Conservation (phyloP, 768 basidiomycete genomes). For the Royoungia palumana region DNA sequence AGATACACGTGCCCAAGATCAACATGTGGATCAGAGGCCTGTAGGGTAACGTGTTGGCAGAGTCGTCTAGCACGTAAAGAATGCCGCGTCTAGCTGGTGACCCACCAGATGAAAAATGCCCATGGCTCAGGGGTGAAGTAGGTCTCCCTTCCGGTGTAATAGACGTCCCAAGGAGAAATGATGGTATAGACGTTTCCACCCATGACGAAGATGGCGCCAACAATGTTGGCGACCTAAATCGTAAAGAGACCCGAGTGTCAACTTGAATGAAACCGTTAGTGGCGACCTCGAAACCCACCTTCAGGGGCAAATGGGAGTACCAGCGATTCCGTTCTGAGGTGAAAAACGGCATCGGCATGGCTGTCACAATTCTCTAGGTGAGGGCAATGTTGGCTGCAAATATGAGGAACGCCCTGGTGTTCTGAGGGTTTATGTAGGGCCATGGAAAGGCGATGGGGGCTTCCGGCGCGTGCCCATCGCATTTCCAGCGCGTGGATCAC, state of each 20-base stretch:
- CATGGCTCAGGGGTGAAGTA: slow-evolving; percentile 66
- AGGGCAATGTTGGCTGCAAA: slow-evolving; percentile 12
- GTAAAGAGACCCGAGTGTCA: background rate
- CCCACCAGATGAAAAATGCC: slow-evolving; percentile 60
- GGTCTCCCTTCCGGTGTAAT: slow-evolving; percentile 52
- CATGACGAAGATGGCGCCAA: slow-evolving; percentile 53
- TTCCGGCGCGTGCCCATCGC: slow-evolving; percentile 28
- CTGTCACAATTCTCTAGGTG: background rate
- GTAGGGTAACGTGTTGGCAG: background rate
- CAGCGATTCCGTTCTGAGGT: slow-evolving; percentile 32
- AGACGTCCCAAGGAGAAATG: slow-evolving; percentile 49
- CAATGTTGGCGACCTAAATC: slow-evolving; percentile 48
- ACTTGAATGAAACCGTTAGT: too few species aligned
- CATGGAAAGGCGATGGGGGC: slow-evolving; percentile 9
- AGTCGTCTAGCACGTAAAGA: background rate
- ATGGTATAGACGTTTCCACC: slow-evolving; percentile 62
- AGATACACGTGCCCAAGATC: slow-evolving; percentile 61
- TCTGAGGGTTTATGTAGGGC: slow-evolving; percentile 25
- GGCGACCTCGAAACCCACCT: slow-evolving; percentile 34
- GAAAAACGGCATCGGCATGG: slow-evolving; percentile 26
- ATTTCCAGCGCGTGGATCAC: slow-evolving; percentile 22
- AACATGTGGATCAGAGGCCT: slow-evolving; percentile 65
- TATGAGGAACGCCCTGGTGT: slow-evolving; percentile 9
- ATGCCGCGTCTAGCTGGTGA: background rate
- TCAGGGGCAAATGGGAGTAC: slow-evolving; percentile 52